Percentiles rank a stretch among this genome's conserved stretches.
Conservation (phyloP, 805 yeast genomes). For the Geotrichum ghanense region DNA sequence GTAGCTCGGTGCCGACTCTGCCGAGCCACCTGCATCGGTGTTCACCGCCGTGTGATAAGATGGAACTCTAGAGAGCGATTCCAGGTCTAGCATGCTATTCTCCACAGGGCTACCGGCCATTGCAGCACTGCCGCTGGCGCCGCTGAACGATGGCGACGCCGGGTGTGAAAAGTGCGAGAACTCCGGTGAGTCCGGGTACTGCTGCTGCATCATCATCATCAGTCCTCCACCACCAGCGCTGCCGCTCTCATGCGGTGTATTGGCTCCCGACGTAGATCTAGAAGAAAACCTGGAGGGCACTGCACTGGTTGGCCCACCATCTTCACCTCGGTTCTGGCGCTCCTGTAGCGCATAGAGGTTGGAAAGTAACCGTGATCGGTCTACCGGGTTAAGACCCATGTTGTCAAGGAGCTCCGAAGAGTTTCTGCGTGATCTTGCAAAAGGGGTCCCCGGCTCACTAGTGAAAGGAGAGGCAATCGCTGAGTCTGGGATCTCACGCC, state of each 20-base stretch:
- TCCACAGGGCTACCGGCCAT: not conserved
- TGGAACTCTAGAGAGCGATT: constrained; percentile 59
- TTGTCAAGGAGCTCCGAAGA: not conserved
- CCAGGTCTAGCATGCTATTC: constrained; percentile 22
- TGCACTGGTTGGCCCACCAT: not conserved
- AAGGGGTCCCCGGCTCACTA: constrained; percentile 29
- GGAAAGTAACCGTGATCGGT: not conserved
- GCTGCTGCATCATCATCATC: not conserved
- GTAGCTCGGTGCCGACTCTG: not conserved
- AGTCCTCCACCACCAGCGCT: too few relatives aligned
- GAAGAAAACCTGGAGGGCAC: not conserved
- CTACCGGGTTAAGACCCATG: not conserved
- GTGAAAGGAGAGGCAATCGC: constrained; percentile 26
- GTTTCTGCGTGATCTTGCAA: not conserved
- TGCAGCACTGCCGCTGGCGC: not conserved
- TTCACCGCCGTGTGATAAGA: constrained; percentile 72
- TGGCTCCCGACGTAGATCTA: not conserved
- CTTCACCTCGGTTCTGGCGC: not conserved
- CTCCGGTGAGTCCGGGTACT: not conserved
- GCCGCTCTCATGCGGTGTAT: not conserved
- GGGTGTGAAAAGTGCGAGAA: not conserved
- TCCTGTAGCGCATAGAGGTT: not conserved
- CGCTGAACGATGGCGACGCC: not conserved
- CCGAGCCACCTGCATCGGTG: constrained; percentile 27
- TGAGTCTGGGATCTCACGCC: constrained; percentile 43